Conservation (phyloP, 2,329 filamentous ascomycete genomes). For the Stagonosporopsis rhizophila region DNA sequence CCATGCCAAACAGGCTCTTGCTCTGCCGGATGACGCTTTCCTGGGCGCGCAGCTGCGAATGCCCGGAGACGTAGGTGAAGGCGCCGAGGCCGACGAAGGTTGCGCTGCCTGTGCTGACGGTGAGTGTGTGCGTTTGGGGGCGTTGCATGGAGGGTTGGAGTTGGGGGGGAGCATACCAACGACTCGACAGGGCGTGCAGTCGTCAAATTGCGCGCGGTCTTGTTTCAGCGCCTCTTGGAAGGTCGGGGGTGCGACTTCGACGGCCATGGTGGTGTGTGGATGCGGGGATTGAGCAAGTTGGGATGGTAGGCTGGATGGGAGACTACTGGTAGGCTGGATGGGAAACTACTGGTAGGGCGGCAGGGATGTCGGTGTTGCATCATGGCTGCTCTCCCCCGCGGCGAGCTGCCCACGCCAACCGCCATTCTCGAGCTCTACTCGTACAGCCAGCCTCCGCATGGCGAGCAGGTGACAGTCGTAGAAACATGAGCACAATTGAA, state of each 20-base stretch:
- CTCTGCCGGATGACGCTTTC: constrained; percentile 51
- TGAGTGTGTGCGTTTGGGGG: neutral
- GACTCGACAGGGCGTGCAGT: constrained; percentile 75
- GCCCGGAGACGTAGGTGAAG: constrained; percentile 56
- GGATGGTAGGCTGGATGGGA: constrained; percentile 11
- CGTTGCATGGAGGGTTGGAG: too few species aligned
- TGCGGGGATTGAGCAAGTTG: neutral
- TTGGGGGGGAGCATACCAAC: constrained; percentile 61
- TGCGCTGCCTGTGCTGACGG: constrained; percentile 46
- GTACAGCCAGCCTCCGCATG: constrained; percentile 31
- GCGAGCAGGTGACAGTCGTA: constrained; percentile 19
- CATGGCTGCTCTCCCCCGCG: constrained; percentile 2
- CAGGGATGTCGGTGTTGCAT: constrained; percentile 14
- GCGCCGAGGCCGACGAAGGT: constrained; percentile 57
- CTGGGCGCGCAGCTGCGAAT: constrained; percentile 52
- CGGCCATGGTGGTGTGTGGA: constrained; percentile 21
- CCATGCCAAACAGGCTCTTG: constrained; percentile 52
- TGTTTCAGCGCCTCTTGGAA: constrained; percentile 42
- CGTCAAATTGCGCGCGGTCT: constrained; percentile 54
- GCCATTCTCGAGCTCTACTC: neutral
- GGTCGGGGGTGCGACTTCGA: constrained; percentile 28
- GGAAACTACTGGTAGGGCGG: too few species aligned
- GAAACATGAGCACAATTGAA: constrained; percentile 76
- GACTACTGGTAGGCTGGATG: too few species aligned
- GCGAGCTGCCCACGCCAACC: neutral